Evolutionary conservation across 208 protist genomes (phyloP), one percentile per base, ranked within the genome.

Genomic region (Wallacemonas sp.): DNA sequence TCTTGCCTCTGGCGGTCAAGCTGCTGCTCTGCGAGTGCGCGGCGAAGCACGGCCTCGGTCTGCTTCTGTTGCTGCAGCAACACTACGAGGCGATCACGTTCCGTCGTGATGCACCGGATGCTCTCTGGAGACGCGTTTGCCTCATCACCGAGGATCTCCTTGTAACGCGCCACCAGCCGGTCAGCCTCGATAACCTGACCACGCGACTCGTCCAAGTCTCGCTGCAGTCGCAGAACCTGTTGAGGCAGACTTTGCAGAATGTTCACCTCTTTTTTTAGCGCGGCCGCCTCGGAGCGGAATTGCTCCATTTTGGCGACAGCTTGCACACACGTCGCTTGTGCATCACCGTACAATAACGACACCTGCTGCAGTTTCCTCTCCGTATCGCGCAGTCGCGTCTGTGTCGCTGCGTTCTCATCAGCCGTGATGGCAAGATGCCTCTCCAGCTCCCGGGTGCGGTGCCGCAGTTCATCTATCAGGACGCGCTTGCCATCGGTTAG

Each of bases 11-110:
- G 66, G 36, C 44, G 26, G 9, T 79, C 76, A 26, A 67, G 42
- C 45, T 79, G 46, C 11, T 44, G 22, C 14, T 51, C 53, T 27
- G 62, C 75, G 51, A 82, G 66, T 24, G 90, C 80, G 15, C 63
- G 54, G 26, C 70, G 71, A 42, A 80, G 49, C 8, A 58, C 58
- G 44, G 62, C 70, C 46, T 86, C 69, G 41, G 64, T 59, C 28
- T 62, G 61, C 42, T 75, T 75, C 27, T 81, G 67, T 34, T 90
- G 65, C 36, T 66, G 81, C 60, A 94, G 72, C 2, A 88, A 36
- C 56, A 58, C 66, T 9, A 84, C 54, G 14, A 94, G 74, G 36
- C 66, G 62, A 46, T 90, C 75, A 14, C 80, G 84, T 60, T 91
- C 82, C 27, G 33, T 70, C 66, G 55, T 64, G 64, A 41, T 69